phyloP scores from a whole-genome alignment of 768 basidiomycete species.

The Rhizopogon salebrosus region DNA sequence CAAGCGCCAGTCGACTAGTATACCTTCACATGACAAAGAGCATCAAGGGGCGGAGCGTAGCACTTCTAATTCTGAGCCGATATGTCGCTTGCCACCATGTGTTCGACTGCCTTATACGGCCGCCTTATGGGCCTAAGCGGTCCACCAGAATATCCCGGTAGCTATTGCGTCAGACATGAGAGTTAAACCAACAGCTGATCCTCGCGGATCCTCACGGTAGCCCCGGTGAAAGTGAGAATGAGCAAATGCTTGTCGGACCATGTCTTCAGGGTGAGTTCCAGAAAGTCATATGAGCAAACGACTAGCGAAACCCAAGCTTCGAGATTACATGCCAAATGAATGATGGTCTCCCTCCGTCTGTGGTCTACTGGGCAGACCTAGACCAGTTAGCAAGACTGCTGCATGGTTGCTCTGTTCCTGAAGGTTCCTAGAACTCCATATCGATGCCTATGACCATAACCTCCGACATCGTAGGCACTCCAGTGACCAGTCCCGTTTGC shows the following conservation, averaged over 20 bases:
- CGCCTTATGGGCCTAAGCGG: background rate
- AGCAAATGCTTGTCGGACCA: background rate
- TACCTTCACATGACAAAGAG: background rate
- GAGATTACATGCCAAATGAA: too few relatives aligned
- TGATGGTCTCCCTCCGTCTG: too few relatives aligned
- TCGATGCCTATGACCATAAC: too few relatives aligned
- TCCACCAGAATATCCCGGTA: too few relatives aligned
- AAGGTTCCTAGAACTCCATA: too few relatives aligned
- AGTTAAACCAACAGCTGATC: background rate
- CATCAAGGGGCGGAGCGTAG: background rate
- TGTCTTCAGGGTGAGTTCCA: background rate
- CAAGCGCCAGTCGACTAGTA: background rate
- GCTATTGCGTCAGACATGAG: background rate
- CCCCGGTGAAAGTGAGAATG: background rate
- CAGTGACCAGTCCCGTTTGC: too few relatives aligned
- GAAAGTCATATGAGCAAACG: too few relatives aligned
- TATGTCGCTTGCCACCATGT: background rate
- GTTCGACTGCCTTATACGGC: background rate
- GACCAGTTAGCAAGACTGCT: too few relatives aligned
- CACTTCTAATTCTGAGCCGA: background rate
- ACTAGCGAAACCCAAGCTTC: too few relatives aligned
- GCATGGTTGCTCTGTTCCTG: too few relatives aligned
- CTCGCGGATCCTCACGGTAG: background rate
- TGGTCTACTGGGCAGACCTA: too few relatives aligned
- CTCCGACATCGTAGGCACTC: too few relatives aligned